Base-by-base conservation (phyloP, 179 eudicot genomes). In the Nepenthes alata region DNA sequence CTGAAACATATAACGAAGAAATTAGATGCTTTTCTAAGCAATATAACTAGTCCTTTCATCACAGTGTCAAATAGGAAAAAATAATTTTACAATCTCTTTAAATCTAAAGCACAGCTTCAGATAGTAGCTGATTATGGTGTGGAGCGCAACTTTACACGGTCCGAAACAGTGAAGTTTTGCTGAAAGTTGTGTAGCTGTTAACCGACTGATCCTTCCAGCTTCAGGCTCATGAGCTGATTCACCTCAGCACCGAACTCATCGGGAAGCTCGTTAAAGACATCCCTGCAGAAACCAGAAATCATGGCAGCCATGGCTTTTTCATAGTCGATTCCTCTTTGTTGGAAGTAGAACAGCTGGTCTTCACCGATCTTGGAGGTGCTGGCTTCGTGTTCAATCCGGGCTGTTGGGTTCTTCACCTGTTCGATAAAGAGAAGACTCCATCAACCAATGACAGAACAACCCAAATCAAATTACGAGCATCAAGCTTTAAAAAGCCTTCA, bases 171-270 rank as follows among this genome's bases (percentile, higher is more conserved):
- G 25, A 25, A 25, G 25, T 25, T 25, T 25, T 25, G 45, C 45
- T 41, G 45, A 7, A 41, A 0, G 45, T 41, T 41, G n/a, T 52
- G 55, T 14, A n/a, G 25, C 8, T 4, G 4, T 56, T 89, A 89
- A 70, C 98, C 98, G 15, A 91, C 98, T 0, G 98, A 93, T 35
- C 86, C 82, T 76, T 93, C 98, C 50, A 89, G 91, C 78, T 89
- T 93, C 69, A 93, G 71, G 76, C 88, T 93, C 98, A 93, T 93
- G 60, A 93, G 95, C 77, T 89, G 93, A 68, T 86, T 86, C 72
- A 93, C 96, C 79, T 93, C 98, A 11, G 95, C 91, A 2, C 93
- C 90, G 73, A 89, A 89, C 76, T 93, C 95, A 37, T 89, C 91
- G 0, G 96, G 98, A 66, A 93, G 90, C 72, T 89, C 88, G 36